phyloP scores from a whole-genome alignment of 495 filamentous ascomycete species.

The Mycothermus thermophilus region DNA sequence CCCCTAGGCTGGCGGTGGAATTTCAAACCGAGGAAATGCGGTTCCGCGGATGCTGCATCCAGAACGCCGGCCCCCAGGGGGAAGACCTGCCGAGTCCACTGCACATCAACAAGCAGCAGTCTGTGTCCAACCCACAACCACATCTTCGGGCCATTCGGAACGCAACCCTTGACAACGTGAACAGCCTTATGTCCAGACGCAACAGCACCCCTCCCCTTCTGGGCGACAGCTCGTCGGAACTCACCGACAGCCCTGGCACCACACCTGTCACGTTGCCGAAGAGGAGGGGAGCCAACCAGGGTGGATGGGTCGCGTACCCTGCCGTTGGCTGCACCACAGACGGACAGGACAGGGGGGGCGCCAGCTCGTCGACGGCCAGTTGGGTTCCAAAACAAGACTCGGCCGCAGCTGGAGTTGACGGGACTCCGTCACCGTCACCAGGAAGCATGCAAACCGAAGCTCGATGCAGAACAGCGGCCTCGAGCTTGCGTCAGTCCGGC shows the following conservation, averaged over 20 bases:
- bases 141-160: background rate
- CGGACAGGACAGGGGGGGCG: too few relatives aligned
- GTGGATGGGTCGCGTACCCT: background rate
- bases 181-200: background rate
- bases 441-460: too few relatives aligned
- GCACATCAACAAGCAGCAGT: conserved; percentile 20
- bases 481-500: too few relatives aligned
- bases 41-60: too few relatives aligned
- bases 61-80: background rate
- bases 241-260: conserved; percentile 3
- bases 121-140: background rate
- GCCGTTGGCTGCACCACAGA: conserved; percentile 1
- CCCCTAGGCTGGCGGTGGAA: background rate
- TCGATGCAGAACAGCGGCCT: too few relatives aligned
- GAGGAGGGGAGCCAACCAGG: conserved; percentile 9
- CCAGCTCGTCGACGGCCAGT: too few relatives aligned
- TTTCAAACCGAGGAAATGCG: background rate
- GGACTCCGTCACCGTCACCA: too few relatives aligned
- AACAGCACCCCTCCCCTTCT: too few relatives aligned
- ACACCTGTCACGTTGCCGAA: conserved; percentile 17
- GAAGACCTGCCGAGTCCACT: conserved; percentile 16
- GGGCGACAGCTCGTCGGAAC: conserved; percentile 14
- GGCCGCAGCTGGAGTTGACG: too few relatives aligned
- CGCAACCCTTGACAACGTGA: background rate
- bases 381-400: too few relatives aligned